Evolutionary conservation across 2,329 filamentous ascomycete species (phyloP).

Genomic region (Chaetothyriales sp.): DNA sequence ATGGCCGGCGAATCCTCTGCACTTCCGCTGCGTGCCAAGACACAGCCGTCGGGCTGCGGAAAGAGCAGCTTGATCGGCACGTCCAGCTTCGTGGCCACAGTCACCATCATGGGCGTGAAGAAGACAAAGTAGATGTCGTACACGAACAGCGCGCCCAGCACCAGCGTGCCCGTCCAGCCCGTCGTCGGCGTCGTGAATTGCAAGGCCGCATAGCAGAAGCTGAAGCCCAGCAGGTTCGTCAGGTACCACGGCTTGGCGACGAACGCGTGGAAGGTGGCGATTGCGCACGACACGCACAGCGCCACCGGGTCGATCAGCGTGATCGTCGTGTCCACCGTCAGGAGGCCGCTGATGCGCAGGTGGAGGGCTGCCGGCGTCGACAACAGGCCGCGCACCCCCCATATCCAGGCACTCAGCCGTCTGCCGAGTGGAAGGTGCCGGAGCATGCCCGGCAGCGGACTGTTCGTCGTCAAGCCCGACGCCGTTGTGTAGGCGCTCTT

Average conservation of each 20-base stretch:
- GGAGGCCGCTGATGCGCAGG: constrained; percentile 40
- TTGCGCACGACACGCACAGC: constrained; percentile 40
- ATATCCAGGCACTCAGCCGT: constrained; percentile 24
- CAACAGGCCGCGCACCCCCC: constrained; percentile 35
- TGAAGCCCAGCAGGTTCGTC: constrained; percentile 76
- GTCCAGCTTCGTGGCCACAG: constrained; percentile 71
- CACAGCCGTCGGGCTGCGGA: constrained; percentile 39
- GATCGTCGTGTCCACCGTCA: constrained; percentile 27
- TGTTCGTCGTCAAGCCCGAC: constrained; percentile 16
- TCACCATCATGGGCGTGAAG: constrained; percentile 41
- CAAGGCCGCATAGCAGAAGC: constrained; percentile 71
- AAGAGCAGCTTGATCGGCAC: constrained; percentile 89
- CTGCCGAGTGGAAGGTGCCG: constrained; percentile 32
- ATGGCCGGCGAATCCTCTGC: constrained; percentile 21
- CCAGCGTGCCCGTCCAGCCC: constrained; percentile 64
- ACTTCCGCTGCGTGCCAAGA: constrained; percentile 25
- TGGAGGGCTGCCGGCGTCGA: constrained; percentile 39
- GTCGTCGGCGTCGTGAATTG: constrained; percentile 80
- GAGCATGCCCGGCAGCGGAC: constrained; percentile 40
- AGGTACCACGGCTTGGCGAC: constrained; percentile 53
- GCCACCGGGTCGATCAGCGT: constrained; percentile 40
- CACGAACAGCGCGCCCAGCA: constrained; percentile 70
- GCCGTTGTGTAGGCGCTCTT: constrained; percentile 21
- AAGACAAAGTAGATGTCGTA: constrained; percentile 73
- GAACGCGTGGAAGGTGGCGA: constrained; percentile 52